Conservation (phyloP, 148 eudicot genomes). For the Spergularia marina region DNA sequence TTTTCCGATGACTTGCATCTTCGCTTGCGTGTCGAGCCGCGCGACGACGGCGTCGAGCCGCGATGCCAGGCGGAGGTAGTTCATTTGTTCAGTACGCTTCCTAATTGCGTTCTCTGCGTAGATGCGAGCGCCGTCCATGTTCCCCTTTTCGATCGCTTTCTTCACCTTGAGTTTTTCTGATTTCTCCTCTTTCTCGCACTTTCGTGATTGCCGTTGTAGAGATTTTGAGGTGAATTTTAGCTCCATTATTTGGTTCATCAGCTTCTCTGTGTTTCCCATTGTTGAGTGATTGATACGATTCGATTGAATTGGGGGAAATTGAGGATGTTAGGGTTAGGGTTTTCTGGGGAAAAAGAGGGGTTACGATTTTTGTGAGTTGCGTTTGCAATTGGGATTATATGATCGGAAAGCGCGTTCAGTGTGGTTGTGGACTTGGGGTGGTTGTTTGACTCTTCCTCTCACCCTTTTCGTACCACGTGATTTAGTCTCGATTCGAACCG, state of each 20-base stretch:
- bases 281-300: not conserved
- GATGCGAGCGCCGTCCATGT: conserved; percentile 36
- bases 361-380: not conserved
- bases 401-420: no score
- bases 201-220: conserved; percentile 29
- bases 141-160: conserved; percentile 37
- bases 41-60: conserved; percentile 30
- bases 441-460: no score
- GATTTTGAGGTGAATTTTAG: conserved; percentile 39
- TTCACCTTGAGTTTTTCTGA: conserved; percentile 36
- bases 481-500: no score
- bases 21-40: conserved; percentile 32
- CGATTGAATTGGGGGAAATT: conserved; percentile 2
- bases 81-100: conserved; percentile 36
- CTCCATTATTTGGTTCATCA: conserved; percentile 39
- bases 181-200: conserved; percentile 39
- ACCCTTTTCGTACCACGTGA: no score
- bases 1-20: conserved; percentile 28
- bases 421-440: no score
- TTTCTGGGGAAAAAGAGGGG: conserved; percentile 5
- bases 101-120: conserved; percentile 38
- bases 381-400: not conserved
- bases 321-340: conserved; percentile 26
- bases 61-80: conserved; percentile 30
- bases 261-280: conserved; percentile 38